A percentile compares a stretch with the other conserved stretches of the same genome.
Evolutionary conservation across 768 basidiomycete species (phyloP).

Genomic region (Lactarius vividus): DNA sequence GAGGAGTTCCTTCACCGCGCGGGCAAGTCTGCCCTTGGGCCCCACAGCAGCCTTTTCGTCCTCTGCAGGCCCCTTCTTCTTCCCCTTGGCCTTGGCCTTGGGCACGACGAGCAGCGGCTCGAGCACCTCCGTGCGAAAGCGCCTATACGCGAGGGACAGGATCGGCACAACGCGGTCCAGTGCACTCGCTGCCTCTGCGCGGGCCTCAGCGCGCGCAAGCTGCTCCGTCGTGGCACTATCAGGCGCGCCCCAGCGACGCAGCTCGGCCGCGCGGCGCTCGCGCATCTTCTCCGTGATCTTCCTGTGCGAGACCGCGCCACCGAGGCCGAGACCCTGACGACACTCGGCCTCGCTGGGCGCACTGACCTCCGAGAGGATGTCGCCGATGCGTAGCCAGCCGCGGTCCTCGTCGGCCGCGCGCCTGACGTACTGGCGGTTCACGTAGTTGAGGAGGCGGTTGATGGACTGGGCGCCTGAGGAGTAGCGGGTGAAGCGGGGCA

Average conservation of each 20-base stretch:
- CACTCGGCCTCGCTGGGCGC: neutral
- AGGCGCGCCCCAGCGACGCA: slow-evolving; percentile 69
- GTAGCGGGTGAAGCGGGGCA: slow-evolving; percentile 70
- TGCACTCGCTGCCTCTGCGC: slow-evolving; percentile 71
- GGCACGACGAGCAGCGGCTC: slow-evolving; percentile 67
- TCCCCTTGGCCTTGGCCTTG: slow-evolving; percentile 52
- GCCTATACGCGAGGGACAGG: slow-evolving; percentile 60
- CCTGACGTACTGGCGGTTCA: slow-evolving; percentile 69
- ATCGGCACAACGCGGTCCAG: slow-evolving; percentile 65
- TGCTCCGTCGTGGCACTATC: slow-evolving; percentile 48
- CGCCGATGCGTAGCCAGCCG: slow-evolving; percentile 70
- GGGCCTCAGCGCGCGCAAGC: slow-evolving; percentile 58
- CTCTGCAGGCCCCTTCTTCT: slow-evolving; percentile 45
- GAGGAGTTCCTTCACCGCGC: slow-evolving; percentile 62
- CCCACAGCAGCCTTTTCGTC: slow-evolving; percentile 39
- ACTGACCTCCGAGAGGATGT: slow-evolving; percentile 44
- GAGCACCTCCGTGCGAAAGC: slow-evolving; percentile 69
- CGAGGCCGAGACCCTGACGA: slow-evolving; percentile 37
- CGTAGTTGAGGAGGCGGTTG: slow-evolving; percentile 71
- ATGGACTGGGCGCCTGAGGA: slow-evolving; percentile 63
- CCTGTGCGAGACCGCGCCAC: slow-evolving; percentile 54
- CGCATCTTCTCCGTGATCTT: slow-evolving; percentile 55
- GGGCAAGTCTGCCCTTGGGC: slow-evolving; percentile 66
- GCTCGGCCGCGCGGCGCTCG: slow-evolving; percentile 58
- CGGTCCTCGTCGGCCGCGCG: slow-evolving; percentile 75